A percentile compares a stretch with the other conserved stretches of the same genome.
phyloP scores from a whole-genome alignment of 371 early-diverging fungal genomes.

The Umbelopsis sp. region DNA sequence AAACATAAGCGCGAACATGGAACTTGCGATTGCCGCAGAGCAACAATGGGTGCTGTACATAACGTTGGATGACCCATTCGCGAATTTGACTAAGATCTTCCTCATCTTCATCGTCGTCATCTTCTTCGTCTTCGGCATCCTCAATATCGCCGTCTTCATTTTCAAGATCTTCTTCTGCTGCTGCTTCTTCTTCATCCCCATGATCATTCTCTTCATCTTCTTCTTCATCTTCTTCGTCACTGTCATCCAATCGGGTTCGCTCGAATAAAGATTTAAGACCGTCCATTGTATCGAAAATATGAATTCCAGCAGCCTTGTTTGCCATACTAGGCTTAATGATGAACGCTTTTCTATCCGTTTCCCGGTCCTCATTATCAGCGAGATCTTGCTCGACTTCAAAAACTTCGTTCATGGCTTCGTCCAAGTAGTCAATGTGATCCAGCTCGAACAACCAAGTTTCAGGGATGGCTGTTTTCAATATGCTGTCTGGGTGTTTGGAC shows the following conservation, averaged over 20 bases:
- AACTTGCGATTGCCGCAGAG: slow-evolving; percentile 65
- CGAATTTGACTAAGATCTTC: slow-evolving; percentile 61
- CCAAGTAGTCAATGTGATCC: slow-evolving; percentile 73
- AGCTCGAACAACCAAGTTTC: slow-evolving; percentile 73
- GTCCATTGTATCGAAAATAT: slow-evolving; percentile 65
- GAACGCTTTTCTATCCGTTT: slow-evolving; percentile 39
- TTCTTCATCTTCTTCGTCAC: slow-evolving; percentile 40
- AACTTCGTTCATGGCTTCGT: slow-evolving; percentile 73
- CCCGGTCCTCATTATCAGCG: slow-evolving; percentile 41
- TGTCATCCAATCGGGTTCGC: slow-evolving; percentile 32
- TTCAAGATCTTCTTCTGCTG: too few species aligned
- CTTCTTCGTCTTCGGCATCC: neutral
- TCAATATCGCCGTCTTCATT: slow-evolving; percentile 6
- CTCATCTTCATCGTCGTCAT: slow-evolving; percentile 24
- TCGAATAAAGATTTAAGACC: slow-evolving; percentile 54
- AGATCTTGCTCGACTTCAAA: slow-evolving; percentile 69
- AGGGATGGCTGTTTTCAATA: slow-evolving; percentile 58
- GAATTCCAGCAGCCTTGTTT: slow-evolving; percentile 70
- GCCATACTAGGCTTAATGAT: slow-evolving; percentile 77
- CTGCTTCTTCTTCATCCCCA: slow-evolving; percentile 37
- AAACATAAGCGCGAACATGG: slow-evolving; percentile 72
- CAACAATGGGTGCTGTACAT: slow-evolving; percentile 63
- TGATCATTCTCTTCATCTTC: slow-evolving; percentile 20
- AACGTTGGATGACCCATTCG: slow-evolving; percentile 76
- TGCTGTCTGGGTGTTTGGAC: slow-evolving; percentile 61